phyloP scores from a whole-genome alignment of 139 green algal genomes.

The Chlamydomonas applanata region DNA sequence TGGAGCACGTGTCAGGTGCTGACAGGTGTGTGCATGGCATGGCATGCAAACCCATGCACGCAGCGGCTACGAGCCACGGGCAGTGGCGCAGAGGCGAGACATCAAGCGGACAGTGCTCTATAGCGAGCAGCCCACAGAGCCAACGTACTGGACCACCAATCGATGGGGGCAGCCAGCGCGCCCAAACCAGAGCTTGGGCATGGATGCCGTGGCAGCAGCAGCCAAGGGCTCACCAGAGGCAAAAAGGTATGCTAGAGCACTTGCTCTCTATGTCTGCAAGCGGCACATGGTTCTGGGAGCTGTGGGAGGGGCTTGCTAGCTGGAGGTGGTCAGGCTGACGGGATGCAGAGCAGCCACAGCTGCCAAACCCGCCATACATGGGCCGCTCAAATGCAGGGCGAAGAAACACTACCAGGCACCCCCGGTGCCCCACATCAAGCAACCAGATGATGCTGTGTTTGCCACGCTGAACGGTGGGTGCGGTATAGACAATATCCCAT shows the following conservation, averaged over 20 bases:
- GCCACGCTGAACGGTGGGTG: slow-evolving; percentile 32
- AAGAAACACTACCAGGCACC: slow-evolving; percentile 43
- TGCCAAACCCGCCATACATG: too few relatives aligned
- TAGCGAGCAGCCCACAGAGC: slow-evolving; percentile 9
- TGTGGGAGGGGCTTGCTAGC: too few relatives aligned
- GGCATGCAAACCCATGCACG: neutral
- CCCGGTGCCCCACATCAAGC: neutral
- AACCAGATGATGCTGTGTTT: slow-evolving; percentile 32
- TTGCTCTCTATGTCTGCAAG: neutral
- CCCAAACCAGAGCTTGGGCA: slow-evolving; percentile 7
- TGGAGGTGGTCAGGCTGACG: too few relatives aligned
- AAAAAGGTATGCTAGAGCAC: slow-evolving; percentile 10
- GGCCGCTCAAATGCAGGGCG: too few relatives aligned
- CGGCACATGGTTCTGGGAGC: too few relatives aligned
- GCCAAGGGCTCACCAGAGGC: slow-evolving; percentile 5
- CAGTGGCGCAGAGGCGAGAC: neutral
- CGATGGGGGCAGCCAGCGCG: slow-evolving; percentile 24
- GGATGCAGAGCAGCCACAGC: too few relatives aligned
- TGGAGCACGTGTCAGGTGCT: too few relatives aligned
- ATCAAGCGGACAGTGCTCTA: slow-evolving; percentile 22
- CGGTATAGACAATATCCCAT: too few relatives aligned
- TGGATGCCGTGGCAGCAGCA: neutral
- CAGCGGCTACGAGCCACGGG: slow-evolving; percentile 5
- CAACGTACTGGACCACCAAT: slow-evolving; percentile 46
- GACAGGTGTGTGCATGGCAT: too few relatives aligned